A percentile compares a stretch with the other conserved stretches of the same genome.
Evolutionary conservation across 768 basidiomycete species (phyloP).

Genomic region (Rhodotorula graminis): DNA sequence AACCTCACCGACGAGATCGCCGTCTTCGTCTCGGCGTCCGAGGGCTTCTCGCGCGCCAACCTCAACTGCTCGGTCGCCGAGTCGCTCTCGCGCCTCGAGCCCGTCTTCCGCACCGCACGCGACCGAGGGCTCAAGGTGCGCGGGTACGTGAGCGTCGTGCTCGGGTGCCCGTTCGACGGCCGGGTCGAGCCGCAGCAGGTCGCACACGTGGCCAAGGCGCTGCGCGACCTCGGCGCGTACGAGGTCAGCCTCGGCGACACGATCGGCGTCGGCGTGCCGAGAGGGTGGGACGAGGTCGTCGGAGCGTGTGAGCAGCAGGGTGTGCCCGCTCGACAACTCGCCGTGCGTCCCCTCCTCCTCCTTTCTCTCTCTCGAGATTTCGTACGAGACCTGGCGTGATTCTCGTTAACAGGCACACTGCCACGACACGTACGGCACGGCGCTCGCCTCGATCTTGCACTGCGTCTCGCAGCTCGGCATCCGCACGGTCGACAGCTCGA

Average conservation of each 20-base stretch:
- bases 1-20: constrained; percentile 68
- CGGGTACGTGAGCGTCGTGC: constrained; percentile 40
- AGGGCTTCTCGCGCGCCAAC: constrained; percentile 79
- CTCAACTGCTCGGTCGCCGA: constrained; percentile 69
- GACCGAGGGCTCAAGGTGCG: constrained; percentile 60
- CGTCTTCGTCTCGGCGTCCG: constrained; percentile 82
- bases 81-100: constrained; percentile 61
- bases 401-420: constrained; percentile 53
- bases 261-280: constrained; percentile 75
- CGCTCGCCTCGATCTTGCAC: constrained; percentile 45
- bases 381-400: too few relatives aligned
- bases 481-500: constrained; percentile 70
- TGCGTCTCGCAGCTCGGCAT: constrained; percentile 55
- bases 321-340: constrained; percentile 63
- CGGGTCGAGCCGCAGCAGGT: constrained; percentile 62
- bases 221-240: constrained; percentile 88
- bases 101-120: constrained; percentile 61
- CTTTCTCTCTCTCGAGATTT: background rate
- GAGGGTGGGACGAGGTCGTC: constrained; percentile 62
- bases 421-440: constrained; percentile 86
- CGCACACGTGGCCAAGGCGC: constrained; percentile 62
- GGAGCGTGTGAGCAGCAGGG: constrained; percentile 59
- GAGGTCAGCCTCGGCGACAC: constrained; percentile 80
- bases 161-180: constrained; percentile 76
- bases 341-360: constrained; percentile 43